Evolutionary conservation across 495 filamentous ascomycete species (phyloP).

Genomic region (Echria macrotheca): DNA sequence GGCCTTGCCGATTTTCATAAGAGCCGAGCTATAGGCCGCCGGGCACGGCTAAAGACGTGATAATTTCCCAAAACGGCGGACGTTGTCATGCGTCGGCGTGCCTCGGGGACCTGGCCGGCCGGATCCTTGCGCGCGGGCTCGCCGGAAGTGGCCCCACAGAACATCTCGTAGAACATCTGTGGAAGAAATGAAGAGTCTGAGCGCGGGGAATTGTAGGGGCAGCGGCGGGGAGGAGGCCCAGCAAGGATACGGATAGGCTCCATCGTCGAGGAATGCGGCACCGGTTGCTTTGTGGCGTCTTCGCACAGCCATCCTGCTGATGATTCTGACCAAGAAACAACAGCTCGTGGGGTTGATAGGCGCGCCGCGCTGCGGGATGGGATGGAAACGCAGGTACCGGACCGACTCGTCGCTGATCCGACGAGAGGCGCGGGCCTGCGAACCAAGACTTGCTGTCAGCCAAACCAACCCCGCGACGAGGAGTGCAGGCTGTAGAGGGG

Average conservation of each 20-base stretch:
- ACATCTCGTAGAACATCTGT: constrained; percentile 36
- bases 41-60: constrained; percentile 33
- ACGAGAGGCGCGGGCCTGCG: constrained; percentile 4
- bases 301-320: not conserved
- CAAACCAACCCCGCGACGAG: not conserved
- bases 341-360: no score
- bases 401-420: constrained; percentile 11
- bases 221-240: constrained; percentile 5
- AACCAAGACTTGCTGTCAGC: not conserved
- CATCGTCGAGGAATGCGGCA: constrained; percentile 4
- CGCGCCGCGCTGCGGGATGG: not conserved
- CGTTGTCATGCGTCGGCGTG: constrained; percentile 34
- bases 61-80: constrained; percentile 42
- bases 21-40: constrained; percentile 35
- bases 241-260: not conserved
- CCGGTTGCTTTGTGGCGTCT: constrained; percentile 3
- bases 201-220: constrained; percentile 13
- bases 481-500: no score
- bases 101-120: constrained; percentile 11
- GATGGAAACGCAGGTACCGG: constrained; percentile 16
- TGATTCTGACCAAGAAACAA: no score
- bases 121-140: constrained; percentile 16
- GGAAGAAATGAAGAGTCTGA: constrained; percentile 30
- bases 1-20: constrained; percentile 36
- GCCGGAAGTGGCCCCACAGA: constrained; percentile 32